Evolutionary conservation across 2,329 filamentous ascomycete genomes (phyloP), one percentile per base, ranked within the genome.

Genomic region (Lasiodiplodia citricola): DNA sequence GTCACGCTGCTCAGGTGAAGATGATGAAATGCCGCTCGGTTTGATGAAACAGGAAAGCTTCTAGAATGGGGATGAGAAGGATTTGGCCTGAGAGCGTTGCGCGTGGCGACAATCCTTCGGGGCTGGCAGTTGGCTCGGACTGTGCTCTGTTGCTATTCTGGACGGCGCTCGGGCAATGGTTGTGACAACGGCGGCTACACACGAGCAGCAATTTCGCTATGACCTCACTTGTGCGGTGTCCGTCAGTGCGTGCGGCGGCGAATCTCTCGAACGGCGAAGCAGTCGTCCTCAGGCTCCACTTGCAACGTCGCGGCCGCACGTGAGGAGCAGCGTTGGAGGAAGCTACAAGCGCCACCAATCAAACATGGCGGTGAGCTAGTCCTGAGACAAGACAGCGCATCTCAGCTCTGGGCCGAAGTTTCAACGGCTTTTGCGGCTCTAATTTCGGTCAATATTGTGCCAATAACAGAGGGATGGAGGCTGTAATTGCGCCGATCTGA

Each of bases 351-450:
- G 60, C 60, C 60, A 64, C 60, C 60, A 64, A 64, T 64, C 60
- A 52, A 52, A 25, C 60, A 25, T 63, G 65, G 55, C 65, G 65
- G 65, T 64, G 47, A 64, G 60, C 60, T 64, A 52, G 60, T 38
- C 60, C 60, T 64, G 60, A 64, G 60, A 64, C 60, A 64, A 64
- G 47, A 64, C 60, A 64, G 47, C 60, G 60, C 60, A 64, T 31
- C 35, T 52, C 28, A 25, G 14, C 28, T 25, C 28, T 37, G 28
- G 37, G 60, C 60, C 60, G 60, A 64, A 64, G 60, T 64, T 64
- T 52, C 60, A 64, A 64, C 60, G 60, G 60, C 60, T 52, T 47
- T 64, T 64, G 60, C 60, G 60, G 60, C 60, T 64, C 60, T 64
- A 64, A 64, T 64, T 52, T 64, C 60, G 60, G 60, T 64, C 60